Percentiles rank a stretch among this genome's conserved stretches.
Evolutionary conservation across 2,329 filamentous ascomycete genomes (phyloP).

Genomic region (Aspergillus sp.): DNA sequence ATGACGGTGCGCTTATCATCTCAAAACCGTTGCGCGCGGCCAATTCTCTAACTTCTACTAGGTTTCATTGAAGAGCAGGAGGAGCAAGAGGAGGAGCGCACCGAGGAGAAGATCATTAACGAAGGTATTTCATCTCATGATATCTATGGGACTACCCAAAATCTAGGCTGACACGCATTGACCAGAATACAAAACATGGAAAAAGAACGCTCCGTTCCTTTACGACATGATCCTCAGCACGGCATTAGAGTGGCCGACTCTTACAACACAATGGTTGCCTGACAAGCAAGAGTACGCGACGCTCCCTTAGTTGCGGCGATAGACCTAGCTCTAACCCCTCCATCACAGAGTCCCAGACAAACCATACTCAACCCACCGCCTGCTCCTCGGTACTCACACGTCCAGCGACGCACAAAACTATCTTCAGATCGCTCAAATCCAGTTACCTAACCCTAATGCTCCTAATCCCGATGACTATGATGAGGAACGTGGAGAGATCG

Average conservation of each 20-base stretch:
- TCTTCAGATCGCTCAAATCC: constrained; percentile 90
- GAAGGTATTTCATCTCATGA: constrained; percentile 63
- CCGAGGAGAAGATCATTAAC: constrained; percentile 87
- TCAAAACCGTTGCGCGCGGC: constrained; percentile 16
- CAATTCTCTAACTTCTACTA: constrained; percentile 28
- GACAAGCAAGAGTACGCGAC: constrained; percentile 75
- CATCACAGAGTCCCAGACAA: constrained; percentile 71
- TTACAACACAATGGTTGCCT: constrained; percentile 97
- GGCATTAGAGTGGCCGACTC: constrained; percentile 93
- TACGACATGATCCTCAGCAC: constrained; percentile 98
- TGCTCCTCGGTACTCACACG: constrained; percentile 94
- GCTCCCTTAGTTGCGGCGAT: not conserved
- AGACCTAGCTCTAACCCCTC: constrained; percentile 5
- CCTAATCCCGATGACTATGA: constrained; percentile 85
- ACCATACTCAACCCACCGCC: constrained; percentile 82
- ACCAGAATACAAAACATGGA: constrained; percentile 98
- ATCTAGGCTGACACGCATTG: constrained; percentile 11
- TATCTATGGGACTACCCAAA: not conserved
- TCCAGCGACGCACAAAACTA: constrained; percentile 85
- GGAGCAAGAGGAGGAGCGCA: constrained; percentile 72
- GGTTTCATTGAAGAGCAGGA: constrained; percentile 45
- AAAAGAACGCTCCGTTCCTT: constrained; percentile 98
- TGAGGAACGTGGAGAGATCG: constrained; percentile 88
- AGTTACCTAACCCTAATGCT: constrained; percentile 77
- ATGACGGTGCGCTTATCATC: constrained; percentile 35